Percentiles rank a stretch among this genome's conserved stretches.
Evolutionary conservation across 768 basidiomycete genomes (phyloP).

Genomic region (Pholiota molesta): DNA sequence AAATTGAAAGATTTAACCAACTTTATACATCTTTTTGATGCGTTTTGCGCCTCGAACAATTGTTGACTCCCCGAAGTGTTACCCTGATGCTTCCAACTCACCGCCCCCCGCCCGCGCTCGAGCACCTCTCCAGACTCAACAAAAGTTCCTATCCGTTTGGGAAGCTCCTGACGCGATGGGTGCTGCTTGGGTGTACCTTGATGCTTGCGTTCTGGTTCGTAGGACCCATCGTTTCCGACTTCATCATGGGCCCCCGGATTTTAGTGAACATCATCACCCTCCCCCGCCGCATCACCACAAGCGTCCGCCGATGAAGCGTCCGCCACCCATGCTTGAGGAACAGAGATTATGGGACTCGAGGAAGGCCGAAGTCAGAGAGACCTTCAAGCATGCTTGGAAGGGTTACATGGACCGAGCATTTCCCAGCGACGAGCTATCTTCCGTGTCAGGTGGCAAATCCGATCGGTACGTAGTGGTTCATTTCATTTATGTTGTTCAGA

Average conservation of each 20-base stretch:
- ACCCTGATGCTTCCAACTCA: neutral
- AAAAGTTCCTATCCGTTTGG: slow-evolving; percentile 13
- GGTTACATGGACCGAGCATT: slow-evolving; percentile 54
- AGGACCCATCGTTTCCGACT: slow-evolving; percentile 5
- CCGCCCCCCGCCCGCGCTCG: slow-evolving; percentile 13
- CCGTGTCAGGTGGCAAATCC: slow-evolving; percentile 43
- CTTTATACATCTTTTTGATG: no score
- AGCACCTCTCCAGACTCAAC: slow-evolving; percentile 13
- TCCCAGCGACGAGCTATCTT: slow-evolving; percentile 55
- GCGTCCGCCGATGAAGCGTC: slow-evolving; percentile 5
- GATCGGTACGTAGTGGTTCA: slow-evolving; percentile 47
- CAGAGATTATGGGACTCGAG: slow-evolving; percentile 38
- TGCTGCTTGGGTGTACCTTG: slow-evolving; percentile 8
- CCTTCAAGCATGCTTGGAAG: slow-evolving; percentile 59
- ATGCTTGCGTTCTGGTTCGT: slow-evolving; percentile 18
- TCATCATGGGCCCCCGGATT: slow-evolving; percentile 6
- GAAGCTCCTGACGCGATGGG: slow-evolving; percentile 21
- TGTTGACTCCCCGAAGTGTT: neutral
- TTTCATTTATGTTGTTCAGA: neutral
- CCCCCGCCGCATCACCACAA: slow-evolving; percentile 2
- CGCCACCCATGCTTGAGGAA: slow-evolving; percentile 8
- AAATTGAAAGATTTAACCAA: no score
- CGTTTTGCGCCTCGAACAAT: no score
- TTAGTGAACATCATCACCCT: slow-evolving; percentile 4
- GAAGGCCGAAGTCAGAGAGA: slow-evolving; percentile 50